These are phyloP conservation scores for Aureobasidium lini DNA, from an alignment of 2,329 filamentous ascomycete genomes.

Conservation along the genomic window DNA sequence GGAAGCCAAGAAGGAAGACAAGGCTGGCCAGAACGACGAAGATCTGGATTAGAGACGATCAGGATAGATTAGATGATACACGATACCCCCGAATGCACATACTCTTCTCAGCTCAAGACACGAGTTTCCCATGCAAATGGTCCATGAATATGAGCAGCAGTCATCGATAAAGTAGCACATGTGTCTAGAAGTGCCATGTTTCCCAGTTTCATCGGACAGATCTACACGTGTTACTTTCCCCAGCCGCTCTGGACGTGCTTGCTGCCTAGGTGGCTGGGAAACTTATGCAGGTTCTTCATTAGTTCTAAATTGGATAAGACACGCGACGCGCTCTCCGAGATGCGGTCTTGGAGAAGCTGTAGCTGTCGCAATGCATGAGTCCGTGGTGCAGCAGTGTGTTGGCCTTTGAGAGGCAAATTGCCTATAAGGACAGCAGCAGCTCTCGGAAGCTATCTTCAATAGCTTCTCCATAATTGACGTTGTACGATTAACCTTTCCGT, in stretches of 20 bases:
- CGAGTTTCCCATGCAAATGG: not conserved
- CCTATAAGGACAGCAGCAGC: not conserved
- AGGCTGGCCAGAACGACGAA: not conserved
- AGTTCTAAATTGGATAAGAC: not conserved
- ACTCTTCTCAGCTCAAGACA: not conserved
- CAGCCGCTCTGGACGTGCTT: not conserved
- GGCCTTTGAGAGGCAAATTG: not conserved
- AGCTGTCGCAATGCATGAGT: not conserved
- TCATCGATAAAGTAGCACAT: not conserved
- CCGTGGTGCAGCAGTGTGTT: not conserved
- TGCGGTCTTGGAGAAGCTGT: not conserved
- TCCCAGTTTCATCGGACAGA: not conserved
- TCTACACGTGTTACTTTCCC: not conserved
- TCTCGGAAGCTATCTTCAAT: not conserved
- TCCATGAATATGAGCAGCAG: too few relatives aligned
- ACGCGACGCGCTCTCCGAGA: not conserved
- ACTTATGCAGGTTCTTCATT: not conserved
- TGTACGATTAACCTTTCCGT: not conserved
- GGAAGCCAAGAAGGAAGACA: conserved; percentile 1
- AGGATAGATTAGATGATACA: not conserved
- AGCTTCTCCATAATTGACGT: not conserved
- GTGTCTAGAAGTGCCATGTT: not conserved
- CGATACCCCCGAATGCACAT: conserved; percentile 2
- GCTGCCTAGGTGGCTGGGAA: conserved; percentile 5
- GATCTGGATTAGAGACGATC: conserved; percentile 2